Evolutionary conservation across 2,329 filamentous ascomycete genomes (phyloP), one percentile per base, ranked within the genome.

Genomic region (Aureobasidium sp.): DNA sequence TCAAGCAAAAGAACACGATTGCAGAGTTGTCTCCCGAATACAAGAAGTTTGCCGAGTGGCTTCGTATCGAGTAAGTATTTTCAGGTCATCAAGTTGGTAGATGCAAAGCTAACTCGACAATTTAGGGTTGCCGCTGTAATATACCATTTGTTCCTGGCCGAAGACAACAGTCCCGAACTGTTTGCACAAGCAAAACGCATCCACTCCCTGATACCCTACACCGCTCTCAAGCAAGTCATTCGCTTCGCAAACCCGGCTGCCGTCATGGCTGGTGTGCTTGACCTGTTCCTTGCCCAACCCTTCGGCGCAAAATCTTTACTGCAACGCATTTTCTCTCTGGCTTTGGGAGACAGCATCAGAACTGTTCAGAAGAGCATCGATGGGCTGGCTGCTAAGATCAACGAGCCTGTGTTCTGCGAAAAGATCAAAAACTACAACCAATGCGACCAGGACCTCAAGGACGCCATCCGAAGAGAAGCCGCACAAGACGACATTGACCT

Each of bases 1-100:
- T 99, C 73, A 89, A 88, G 68, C 86, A 91, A 60, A 97, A 97
- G 77, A 81, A 89, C 62, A 90, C 83, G 4, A 93, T 99, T 57
- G 82, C 84, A 64, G 90, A 96, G 66, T 81, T 99, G 57, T 95
- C 90, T 69, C 87, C 95, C 11, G 92, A 97, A 72, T 97, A 97
- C 73, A 89, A 94, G 69, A 99, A 97, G 72, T 97, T 99, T 71
- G 93, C 93, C 19, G 94, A 99, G 73, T 99, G 94, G 94, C 78
- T 97, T 54, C 87, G 94, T 40, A 99, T 99, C 69, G 94, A 99
- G 76, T 79, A 70, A 57, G 75, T 69, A 11, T 17, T 10, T 35
- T 10, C 46, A 15, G 5, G 15, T 33, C 1, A 33, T 10, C 13
- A 45, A 7, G 2, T 8, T 10, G 13, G 23, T 31, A 11, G 4